These are phyloP conservation scores for Hansenula lynferdii DNA, from an alignment of 1,139 yeast species.

Conservation along the genomic window DNA sequence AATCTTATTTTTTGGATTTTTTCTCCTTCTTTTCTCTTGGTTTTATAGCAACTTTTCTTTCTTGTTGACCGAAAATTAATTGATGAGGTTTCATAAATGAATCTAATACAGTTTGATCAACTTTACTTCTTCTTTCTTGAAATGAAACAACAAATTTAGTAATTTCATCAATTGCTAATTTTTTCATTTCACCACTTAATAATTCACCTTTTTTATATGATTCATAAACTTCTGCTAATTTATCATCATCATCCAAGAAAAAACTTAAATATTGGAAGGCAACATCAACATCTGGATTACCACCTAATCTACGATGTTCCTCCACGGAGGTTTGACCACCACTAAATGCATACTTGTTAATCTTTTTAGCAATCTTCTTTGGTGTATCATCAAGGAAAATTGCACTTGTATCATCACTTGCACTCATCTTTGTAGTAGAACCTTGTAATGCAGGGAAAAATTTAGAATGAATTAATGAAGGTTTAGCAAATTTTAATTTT, in stretches of 20 bases:
- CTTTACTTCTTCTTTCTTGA: conserved; percentile 70
- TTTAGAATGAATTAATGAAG: conserved; percentile 87
- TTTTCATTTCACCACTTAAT: conserved; percentile 91
- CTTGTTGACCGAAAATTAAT: conserved; percentile 66
- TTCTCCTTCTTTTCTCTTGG: conserved; percentile 33
- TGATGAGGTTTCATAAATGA: conserved; percentile 83
- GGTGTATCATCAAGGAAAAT: conserved; percentile 95
- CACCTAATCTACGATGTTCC: conserved; percentile 87
- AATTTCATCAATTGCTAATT: conserved; percentile 73
- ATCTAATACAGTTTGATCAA: conserved; percentile 63
- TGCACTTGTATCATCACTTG: conserved; percentile 78
- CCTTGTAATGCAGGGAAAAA: conserved; percentile 99
- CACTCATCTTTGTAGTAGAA: conserved; percentile 94
- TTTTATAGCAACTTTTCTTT: conserved; percentile 67
- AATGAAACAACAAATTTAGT: conserved; percentile 75
- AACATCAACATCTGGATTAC: conserved; percentile 94
- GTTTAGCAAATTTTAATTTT: conserved; percentile 85
- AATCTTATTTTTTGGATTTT: conserved; percentile 10
- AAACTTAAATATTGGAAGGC: conserved; percentile 90
- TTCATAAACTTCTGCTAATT: conserved; percentile 56
- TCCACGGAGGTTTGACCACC: conserved; percentile 90
- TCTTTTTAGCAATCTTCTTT: conserved; percentile 87
- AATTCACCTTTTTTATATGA: conserved; percentile 78
- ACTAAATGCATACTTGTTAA: conserved; percentile 94
- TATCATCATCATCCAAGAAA: conserved; percentile 84